Evolutionary conservation across 2,329 filamentous ascomycete species (phyloP), one percentile per base, ranked within the genome.

Genomic region (Cadophora sp.): DNA sequence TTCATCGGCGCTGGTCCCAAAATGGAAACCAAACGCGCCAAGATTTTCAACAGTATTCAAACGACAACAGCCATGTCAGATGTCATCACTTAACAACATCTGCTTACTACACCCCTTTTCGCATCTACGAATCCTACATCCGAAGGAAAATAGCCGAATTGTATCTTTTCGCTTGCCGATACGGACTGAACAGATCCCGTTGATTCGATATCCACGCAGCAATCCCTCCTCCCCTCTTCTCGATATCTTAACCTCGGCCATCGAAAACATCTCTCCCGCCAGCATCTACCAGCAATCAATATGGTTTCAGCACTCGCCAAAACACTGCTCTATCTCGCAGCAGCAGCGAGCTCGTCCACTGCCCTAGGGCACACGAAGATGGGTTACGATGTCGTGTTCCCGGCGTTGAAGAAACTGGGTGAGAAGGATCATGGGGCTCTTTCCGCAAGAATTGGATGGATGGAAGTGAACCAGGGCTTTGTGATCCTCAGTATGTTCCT

Each of bases 291-390:
- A 60, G 9, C 41, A 30, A n/a, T 33, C 41, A 50, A 41, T 4
- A 62, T 62, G 59, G 36, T 50, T 11, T 65, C 66, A 36, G 56
- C 63, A 9, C 53, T 66, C 20, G 59, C 69, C 30, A 53, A 24
- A 48, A 51, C 43, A 14, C 56, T 71, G 9, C 64, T 71, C 61
- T 69, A 69, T 50, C 56, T 60, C 36, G 67, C 69, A 39, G 48
- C 67, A 47, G 60, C 36, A 20, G 33, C 59, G 14, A 62, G 56
- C 24, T 18, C 45, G 5, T 24, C 59, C 4, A 59, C 66, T 1
- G 62, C 67, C 3, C 24, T 62, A 4, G 69, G 67, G 6, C 69
- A 71, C n/a, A 69, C 68, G 13, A 66, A 71, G 45, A 69, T 71
- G 67, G 69, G 69, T 9, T 65, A 60, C 43, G 67, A 71, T 20